phyloP scores from a whole-genome alignment of 768 basidiomycete genomes.

The Coprinopsis sp. region DNA sequence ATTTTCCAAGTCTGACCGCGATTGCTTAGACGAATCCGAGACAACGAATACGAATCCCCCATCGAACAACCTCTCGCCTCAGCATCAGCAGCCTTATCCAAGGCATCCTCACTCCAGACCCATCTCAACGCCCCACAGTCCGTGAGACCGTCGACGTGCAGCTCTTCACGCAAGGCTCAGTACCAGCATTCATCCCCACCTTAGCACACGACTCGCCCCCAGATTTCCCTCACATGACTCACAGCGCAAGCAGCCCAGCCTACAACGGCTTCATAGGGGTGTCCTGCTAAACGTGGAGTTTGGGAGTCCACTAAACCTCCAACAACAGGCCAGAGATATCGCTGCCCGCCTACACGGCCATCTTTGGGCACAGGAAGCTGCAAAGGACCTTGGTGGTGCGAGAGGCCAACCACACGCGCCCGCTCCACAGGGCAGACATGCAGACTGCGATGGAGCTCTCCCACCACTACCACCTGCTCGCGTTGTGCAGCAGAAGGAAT shows the following conservation, averaged over 20 bases:
- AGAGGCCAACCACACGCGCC: too few species aligned
- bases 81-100: constrained; percentile 74
- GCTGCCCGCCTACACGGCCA: not conserved
- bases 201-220: constrained; percentile 74
- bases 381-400: too few species aligned
- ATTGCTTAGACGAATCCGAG: constrained; percentile 72
- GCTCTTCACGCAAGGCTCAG: constrained; percentile 78
- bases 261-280: constrained; percentile 58
- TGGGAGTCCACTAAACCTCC: constrained; percentile 16
- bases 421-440: too few species aligned
- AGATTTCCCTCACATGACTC: constrained; percentile 66
- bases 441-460: too few species aligned
- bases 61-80: constrained; percentile 63
- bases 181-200: constrained; percentile 77
- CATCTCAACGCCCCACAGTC: constrained; percentile 75
- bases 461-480: too few species aligned
- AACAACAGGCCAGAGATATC: not conserved
- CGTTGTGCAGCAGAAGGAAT: constrained; percentile 90
- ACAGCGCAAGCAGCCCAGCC: constrained; percentile 59
- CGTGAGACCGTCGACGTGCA: constrained; percentile 79
- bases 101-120: constrained; percentile 81
- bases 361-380: too few species aligned
- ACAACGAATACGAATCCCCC: constrained; percentile 93
- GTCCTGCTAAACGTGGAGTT: constrained; percentile 65
- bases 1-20: not conserved